Evolutionary conservation across 2,329 filamentous ascomycete species (phyloP).

Genomic region (Magnaporthiopsis poae): DNA sequence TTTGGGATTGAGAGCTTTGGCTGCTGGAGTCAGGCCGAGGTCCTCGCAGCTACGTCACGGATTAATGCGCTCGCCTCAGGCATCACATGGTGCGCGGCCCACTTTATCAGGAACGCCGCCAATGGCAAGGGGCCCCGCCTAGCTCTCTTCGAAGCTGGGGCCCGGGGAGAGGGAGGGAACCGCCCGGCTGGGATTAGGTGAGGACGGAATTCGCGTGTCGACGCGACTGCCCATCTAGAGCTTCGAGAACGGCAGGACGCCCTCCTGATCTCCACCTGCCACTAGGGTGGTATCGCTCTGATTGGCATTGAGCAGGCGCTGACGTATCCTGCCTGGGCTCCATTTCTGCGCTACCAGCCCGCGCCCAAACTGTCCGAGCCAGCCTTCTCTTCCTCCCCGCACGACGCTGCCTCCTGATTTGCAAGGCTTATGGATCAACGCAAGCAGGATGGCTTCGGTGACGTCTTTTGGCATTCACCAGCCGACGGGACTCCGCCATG

Average conservation of each 20-base stretch:
- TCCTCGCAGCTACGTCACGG: conserved; percentile 8
- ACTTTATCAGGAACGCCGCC: neutral
- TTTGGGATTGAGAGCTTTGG: conserved; percentile 3
- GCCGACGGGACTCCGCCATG: conserved; percentile 72
- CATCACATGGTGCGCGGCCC: neutral
- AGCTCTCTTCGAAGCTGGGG: neutral
- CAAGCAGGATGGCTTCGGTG: conserved; percentile 66
- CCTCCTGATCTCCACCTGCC: neutral
- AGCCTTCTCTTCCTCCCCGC: neutral
- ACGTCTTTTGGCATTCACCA: conserved; percentile 85
- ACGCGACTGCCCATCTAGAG: conserved; percentile 3
- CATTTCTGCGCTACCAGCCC: too few species aligned
- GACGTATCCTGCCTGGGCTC: neutral
- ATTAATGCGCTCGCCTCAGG: conserved; percentile 6
- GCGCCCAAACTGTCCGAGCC: neutral
- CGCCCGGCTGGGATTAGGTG: neutral
- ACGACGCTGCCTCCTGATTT: neutral
- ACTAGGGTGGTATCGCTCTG: neutral
- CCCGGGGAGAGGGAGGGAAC: neutral
- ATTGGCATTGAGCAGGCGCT: neutral
- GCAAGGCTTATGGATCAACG: conserved; percentile 11
- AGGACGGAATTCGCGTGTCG: neutral
- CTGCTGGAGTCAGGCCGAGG: conserved; percentile 6
- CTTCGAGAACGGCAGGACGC: neutral
- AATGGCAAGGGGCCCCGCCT: conserved; percentile 6